Conservation (phyloP, 495 filamentous ascomycete species). For the Cudoniella acicularis region DNA sequence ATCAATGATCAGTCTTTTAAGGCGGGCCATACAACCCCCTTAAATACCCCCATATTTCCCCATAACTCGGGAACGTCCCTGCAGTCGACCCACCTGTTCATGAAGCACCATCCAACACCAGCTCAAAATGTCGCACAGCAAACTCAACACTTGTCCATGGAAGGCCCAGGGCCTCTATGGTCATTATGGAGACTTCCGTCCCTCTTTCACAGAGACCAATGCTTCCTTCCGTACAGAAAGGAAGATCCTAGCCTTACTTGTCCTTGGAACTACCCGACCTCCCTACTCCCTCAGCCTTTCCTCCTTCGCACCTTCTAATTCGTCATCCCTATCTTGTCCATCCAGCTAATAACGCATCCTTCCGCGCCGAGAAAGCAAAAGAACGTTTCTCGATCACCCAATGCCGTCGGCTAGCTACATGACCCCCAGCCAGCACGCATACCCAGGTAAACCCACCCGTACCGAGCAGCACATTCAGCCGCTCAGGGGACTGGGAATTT, state of each 20-base stretch:
- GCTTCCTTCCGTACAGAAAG: no score
- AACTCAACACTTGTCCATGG: not conserved
- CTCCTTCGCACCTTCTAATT: not conserved
- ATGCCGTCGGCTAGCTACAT: not conserved
- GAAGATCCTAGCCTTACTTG: no score
- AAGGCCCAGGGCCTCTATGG: not conserved
- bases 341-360: no score
- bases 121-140: not conserved
- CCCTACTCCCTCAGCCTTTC: not conserved
- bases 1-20: not conserved
- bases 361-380: no score
- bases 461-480: not conserved
- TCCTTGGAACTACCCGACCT: no score
- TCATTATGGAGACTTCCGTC: not conserved
- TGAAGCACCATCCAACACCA: not conserved
- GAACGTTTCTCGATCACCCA: not conserved
- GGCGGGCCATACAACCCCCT: not conserved
- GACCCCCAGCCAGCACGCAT: not conserved
- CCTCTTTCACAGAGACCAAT: no score
- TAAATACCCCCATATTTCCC: not conserved
- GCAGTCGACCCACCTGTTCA: not conserved
- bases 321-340: not conserved
- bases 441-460: not conserved
- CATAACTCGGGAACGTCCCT: not conserved
- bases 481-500: not conserved